phyloP scores from a whole-genome alignment of 164 flowering plant genomes.

The Santalum album region DNA sequence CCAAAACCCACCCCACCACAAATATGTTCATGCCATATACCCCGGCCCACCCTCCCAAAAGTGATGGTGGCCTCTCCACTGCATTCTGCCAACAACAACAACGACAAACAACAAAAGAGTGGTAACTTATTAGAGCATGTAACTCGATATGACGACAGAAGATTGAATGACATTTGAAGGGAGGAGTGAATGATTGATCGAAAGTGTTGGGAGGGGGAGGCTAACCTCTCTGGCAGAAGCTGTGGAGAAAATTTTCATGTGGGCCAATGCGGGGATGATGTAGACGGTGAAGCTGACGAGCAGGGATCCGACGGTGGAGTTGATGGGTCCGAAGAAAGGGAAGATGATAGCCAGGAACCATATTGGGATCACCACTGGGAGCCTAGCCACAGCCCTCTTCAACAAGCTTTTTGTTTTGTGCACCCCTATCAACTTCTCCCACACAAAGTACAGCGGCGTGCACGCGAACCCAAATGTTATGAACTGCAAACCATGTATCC shows the following conservation, averaged over 20 bases:
- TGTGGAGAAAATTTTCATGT: conserved; percentile 56
- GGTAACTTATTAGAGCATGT: no score
- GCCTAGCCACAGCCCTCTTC: conserved; percentile 50
- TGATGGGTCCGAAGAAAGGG: conserved; percentile 78
- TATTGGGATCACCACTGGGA: conserved; percentile 65
- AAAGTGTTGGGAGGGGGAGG: background rate
- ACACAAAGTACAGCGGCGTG: conserved; percentile 69
- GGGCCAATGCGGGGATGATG: conserved; percentile 67
- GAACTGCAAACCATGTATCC: conserved; percentile 29
- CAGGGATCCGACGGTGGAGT: conserved; percentile 66
- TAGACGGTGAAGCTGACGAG: conserved; percentile 81
- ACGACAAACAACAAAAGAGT: no score
- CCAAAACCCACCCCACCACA: conserved; percentile 63
- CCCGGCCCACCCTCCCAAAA: conserved; percentile 58
- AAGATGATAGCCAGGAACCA: conserved; percentile 69
- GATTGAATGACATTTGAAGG: no score
- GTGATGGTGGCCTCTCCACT: conserved; percentile 55
- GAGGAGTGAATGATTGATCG: no score
- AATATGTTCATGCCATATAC: conserved; percentile 41
- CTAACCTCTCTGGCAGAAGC: conserved; percentile 57
- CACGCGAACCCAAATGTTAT: conserved; percentile 75
- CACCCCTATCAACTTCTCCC: conserved; percentile 56
- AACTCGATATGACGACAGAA: no score
- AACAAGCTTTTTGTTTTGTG: conserved; percentile 54
- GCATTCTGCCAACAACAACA: conserved; percentile 37